Conservation (phyloP, 2,329 filamentous ascomycete genomes). For the Phialocephala sp. region DNA sequence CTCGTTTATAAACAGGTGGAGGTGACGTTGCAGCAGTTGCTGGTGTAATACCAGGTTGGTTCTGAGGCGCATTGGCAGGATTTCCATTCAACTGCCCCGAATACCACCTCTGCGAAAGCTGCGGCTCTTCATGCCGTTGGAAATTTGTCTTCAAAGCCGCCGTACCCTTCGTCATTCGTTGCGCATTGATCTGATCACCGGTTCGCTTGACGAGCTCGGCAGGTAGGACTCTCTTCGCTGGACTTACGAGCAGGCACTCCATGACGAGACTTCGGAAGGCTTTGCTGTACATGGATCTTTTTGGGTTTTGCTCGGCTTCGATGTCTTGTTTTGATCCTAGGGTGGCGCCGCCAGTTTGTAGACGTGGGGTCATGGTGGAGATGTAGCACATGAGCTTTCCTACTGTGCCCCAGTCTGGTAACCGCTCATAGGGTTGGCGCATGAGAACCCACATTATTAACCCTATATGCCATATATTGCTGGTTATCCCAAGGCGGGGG, state of each 20-base stretch:
- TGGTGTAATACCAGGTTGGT: not conserved
- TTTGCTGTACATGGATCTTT: constrained; percentile 12
- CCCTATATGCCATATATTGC: constrained; percentile 28
- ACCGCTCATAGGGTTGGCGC: not conserved
- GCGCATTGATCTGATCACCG: not conserved
- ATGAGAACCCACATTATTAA: constrained; percentile 23
- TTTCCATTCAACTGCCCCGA: constrained; percentile 3
- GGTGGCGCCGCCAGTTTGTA: constrained; percentile 8
- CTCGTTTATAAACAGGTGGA: not conserved
- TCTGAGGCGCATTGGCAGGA: not conserved
- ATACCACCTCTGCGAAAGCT: constrained; percentile 16
- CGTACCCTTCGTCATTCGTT: not conserved
- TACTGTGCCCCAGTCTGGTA: constrained; percentile 10
- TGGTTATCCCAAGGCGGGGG: constrained; percentile 7
- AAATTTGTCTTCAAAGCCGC: not conserved
- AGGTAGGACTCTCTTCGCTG: not conserved
- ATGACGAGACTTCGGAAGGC: constrained; percentile 14
- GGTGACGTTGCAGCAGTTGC: not conserved
- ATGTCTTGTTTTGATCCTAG: constrained; percentile 9
- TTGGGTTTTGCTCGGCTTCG: constrained; percentile 3
- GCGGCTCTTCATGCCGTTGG: constrained; percentile 7
- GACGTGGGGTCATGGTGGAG: constrained; percentile 15
- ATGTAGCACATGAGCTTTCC: constrained; percentile 13
- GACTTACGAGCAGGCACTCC: constrained; percentile 20
- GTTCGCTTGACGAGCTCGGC: constrained; percentile 9